Evolutionary conservation across 306 rosid genomes (phyloP), one percentile per base, ranked within the genome.

Genomic region (Fragaria ananassa): DNA sequence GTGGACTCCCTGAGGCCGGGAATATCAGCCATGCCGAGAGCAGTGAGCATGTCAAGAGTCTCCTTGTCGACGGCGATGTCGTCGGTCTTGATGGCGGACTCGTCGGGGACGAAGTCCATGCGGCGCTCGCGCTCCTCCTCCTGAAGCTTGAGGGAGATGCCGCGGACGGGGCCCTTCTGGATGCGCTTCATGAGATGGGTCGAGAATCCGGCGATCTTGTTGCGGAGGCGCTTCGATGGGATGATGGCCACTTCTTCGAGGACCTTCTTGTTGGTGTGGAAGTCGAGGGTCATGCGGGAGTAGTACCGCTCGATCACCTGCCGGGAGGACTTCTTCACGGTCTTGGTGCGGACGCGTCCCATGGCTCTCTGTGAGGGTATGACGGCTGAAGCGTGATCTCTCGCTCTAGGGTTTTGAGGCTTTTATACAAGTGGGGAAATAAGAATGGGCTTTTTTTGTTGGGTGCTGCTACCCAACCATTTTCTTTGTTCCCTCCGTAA

Each of bases 341-440:
- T 83, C 71, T 83, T 83, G 41, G 86, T 83, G 4, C 86, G 83
- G 21, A 83, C 86, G 25, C 86, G 83, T 35, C 86, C 86, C 86
- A 83, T 83, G 46, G 46, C 46, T 41, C 41, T 37, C 41, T 37
- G 41, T 0, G 41, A 5, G 41, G 41, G 8, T 37, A 31, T 3
- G 41, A 37, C 41, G 41, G 41, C 41, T 37, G 35, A 0, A 31
- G 35, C 3, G 35, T 31, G 35, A 31, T 31, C 35, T 31, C 35
- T 31, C 35, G 35, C 41, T 37, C 5, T 41, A 41, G 44, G 44
- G 44, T 41, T 41, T 8, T 41, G 10, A 37, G 44, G 44, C 1
- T 41, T 41, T 41, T 37, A 37, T 37, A 37, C 41, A 4, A 37
- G 41, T 37, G 35, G 41, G 41, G 41, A 37, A 37, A 37, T 37